These are phyloP conservation scores for Malassezia pachydermatis DNA, from an alignment of 1,284 basidiomycete species.

Conservation along the genomic window DNA sequence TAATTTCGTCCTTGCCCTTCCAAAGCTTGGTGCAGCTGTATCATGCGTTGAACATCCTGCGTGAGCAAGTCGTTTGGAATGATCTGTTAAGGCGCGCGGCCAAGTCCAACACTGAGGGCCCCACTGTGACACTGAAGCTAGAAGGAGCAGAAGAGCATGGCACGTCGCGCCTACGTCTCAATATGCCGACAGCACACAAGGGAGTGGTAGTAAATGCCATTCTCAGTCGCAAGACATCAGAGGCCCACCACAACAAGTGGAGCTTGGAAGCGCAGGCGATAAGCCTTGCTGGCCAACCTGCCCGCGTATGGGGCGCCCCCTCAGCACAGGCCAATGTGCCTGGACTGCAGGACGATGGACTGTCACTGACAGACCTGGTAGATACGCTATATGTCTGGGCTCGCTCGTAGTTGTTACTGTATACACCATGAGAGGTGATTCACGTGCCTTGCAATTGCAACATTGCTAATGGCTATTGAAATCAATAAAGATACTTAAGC, in stretches of 20 bases:
- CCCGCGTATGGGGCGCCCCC: no score
- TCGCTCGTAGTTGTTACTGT: not conserved
- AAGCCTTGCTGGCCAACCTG: not conserved
- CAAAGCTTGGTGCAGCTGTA: constrained; percentile 5
- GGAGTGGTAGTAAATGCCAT: not conserved
- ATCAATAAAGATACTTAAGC: constrained; percentile 19
- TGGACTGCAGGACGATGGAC: no score
- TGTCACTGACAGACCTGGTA: not conserved
- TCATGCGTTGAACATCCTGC: constrained; percentile 7
- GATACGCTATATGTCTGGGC: constrained; percentile 1
- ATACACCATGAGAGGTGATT: not conserved
- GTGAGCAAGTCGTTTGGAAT: constrained; percentile 1
- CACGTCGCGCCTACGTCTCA: not conserved
- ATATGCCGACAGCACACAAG: not conserved
- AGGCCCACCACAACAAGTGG: no score
- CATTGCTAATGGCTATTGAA: no score
- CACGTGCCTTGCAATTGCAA: constrained; percentile 2
- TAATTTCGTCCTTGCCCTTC: constrained; percentile 6
- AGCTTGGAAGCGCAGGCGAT: not conserved
- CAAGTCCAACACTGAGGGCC: not conserved
- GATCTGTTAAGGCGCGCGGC: not conserved
- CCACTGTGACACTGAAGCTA: not conserved
- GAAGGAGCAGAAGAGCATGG: not conserved
- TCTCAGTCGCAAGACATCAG: not conserved
- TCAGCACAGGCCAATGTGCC: no score